A percentile compares a stretch with the other conserved stretches of the same genome.
Conservation (phyloP, 805 yeast genomes). For the Saturnispora hagleri region DNA sequence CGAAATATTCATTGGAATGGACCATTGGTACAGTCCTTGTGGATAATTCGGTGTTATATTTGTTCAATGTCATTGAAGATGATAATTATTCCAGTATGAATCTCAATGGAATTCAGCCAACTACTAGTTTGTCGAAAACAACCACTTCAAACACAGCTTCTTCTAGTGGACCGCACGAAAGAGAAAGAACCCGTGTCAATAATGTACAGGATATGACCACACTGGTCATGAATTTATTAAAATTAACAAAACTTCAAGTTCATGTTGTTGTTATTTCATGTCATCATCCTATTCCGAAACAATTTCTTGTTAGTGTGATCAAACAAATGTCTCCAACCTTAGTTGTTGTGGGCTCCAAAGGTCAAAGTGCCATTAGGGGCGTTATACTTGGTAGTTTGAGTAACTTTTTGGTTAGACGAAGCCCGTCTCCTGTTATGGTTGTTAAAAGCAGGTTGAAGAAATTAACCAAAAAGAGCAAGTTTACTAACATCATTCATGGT, state of each 20-base stretch:
- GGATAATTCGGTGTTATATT: constrained; percentile 73
- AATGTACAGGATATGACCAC: constrained; percentile 37
- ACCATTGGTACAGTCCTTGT: constrained; percentile 76
- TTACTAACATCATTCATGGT: constrained; percentile 42
- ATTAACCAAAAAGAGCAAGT: constrained; percentile 45
- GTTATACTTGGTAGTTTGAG: constrained; percentile 66
- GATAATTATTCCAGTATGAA: constrained; percentile 29
- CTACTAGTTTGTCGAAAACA: constrained; percentile 8
- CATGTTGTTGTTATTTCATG: constrained; percentile 66
- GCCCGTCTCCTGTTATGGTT: constrained; percentile 73
- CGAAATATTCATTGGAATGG: constrained; percentile 80
- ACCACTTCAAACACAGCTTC: constrained; percentile 8
- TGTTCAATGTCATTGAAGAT: constrained; percentile 51
- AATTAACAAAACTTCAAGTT: constrained; percentile 59
- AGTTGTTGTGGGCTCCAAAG: constrained; percentile 70
- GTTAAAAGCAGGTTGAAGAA: constrained; percentile 65
- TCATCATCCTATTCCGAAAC: constrained; percentile 69
- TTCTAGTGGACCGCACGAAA: background rate
- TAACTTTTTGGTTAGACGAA: constrained; percentile 61
- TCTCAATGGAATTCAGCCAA: constrained; percentile 28
- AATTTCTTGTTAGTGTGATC: constrained; percentile 58
- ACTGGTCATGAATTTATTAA: constrained; percentile 36
- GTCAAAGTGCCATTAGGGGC: constrained; percentile 63
- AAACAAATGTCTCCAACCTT: constrained; percentile 65
- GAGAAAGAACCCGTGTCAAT: constrained; percentile 33